Evolutionary conservation across 805 yeast species (phyloP).

Genomic region (Torulaspora maleeae): DNA sequence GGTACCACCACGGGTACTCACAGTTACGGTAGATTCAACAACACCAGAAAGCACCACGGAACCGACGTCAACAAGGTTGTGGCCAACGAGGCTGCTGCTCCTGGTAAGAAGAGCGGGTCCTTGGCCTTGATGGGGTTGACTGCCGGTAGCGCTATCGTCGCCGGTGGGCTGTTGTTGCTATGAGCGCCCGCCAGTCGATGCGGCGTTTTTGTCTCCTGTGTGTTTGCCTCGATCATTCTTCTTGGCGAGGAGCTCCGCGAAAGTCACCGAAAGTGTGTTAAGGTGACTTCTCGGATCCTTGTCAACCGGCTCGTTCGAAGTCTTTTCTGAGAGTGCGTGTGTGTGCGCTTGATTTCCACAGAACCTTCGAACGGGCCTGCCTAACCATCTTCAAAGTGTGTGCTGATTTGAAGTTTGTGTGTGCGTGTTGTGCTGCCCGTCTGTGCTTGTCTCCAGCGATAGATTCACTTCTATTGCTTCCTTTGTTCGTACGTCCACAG

Average conservation of each 20-base stretch:
- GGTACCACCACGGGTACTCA: conserved; percentile 49
- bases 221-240: conserved; percentile 1
- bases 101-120: conserved; percentile 19
- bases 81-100: conserved; percentile 24
- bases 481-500: conserved; percentile 6
- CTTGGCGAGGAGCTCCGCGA: neutral
- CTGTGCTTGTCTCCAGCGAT: conserved; percentile 12
- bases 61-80: conserved; percentile 27
- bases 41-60: conserved; percentile 33
- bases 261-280: conserved; percentile 2
- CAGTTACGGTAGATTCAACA: conserved; percentile 51
- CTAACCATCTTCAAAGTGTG: conserved; percentile 4
- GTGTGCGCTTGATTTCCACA: conserved; percentile 9
- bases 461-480: conserved; percentile 4
- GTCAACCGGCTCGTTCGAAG: neutral
- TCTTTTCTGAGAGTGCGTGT: conserved; percentile 8
- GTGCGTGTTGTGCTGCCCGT: conserved; percentile 12
- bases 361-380: neutral
- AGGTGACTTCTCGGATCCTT: neutral
- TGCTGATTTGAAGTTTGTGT: conserved; percentile 10
- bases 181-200: conserved; percentile 20
- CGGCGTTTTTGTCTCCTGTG: conserved; percentile 1
- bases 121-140: conserved; percentile 33
- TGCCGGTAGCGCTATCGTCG: conserved; percentile 45
- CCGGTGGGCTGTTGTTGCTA: conserved; percentile 47